A percentile compares a stretch with the other conserved stretches of the same genome.
These are phyloP conservation scores for Chalciporus sp. DNA, from an alignment of 1,284 basidiomycete genomes.

Conservation along the genomic window DNA sequence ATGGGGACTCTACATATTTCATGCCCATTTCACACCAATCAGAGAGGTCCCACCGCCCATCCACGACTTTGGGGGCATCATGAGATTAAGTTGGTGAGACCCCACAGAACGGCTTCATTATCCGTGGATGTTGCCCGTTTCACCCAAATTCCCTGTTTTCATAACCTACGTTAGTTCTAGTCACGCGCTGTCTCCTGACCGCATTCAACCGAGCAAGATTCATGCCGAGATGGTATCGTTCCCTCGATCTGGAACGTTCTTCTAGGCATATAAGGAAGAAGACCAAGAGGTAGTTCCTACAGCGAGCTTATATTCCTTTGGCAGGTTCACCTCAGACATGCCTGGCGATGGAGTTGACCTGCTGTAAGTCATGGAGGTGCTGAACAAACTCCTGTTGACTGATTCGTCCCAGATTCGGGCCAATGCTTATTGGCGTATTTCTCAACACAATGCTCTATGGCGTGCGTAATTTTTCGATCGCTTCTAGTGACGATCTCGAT, in stretches of 20 bases:
- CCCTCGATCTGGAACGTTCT: too few relatives aligned
- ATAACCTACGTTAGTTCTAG: too few relatives aligned
- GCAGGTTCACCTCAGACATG: neutral
- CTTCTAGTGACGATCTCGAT: slow-evolving; percentile 5
- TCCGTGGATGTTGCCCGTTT: too few relatives aligned
- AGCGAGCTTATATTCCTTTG: neutral
- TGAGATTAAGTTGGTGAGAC: too few relatives aligned
- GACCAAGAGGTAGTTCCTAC: neutral
- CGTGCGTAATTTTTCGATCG: slow-evolving; percentile 27
- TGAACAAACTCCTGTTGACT: neutral
- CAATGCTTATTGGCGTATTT: slow-evolving; percentile 47
- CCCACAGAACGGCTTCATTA: too few relatives aligned
- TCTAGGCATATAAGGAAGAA: neutral
- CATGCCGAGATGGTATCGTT: too few relatives aligned
- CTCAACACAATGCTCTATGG: slow-evolving; percentile 52
- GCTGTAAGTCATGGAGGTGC: neutral
- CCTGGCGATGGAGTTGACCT: neutral
- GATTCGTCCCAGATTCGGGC: slow-evolving; percentile 39
- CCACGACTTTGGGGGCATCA: too few relatives aligned
- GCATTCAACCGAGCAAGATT: neutral
- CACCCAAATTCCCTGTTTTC: too few relatives aligned
- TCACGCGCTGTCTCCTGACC: too few relatives aligned
- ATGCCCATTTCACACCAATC: too few relatives aligned
- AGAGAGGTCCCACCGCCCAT: too few relatives aligned
- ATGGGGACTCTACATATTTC: too few relatives aligned